A percentile compares a stretch with the other conserved stretches of the same genome.
These are phyloP conservation scores for Boletus barrowsii DNA, from an alignment of 768 basidiomycete genomes.

Conservation along the genomic window DNA sequence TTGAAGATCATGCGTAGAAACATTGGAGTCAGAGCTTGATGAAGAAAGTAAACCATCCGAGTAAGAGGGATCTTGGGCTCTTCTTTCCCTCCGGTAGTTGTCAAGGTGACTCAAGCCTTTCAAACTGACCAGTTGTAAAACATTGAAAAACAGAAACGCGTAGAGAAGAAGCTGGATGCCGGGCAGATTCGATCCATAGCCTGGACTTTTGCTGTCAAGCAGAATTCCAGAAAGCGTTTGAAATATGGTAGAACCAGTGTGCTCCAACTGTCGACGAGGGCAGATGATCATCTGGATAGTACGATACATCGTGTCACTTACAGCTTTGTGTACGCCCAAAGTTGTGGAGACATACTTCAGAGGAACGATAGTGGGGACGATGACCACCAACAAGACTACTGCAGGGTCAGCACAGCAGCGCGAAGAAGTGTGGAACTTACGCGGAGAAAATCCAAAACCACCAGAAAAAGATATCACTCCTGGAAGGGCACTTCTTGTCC, in stretches of 20 bases:
- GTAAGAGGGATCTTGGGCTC: constrained; percentile 13
- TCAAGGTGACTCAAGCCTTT: constrained; percentile 49
- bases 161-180: constrained; percentile 52
- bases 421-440: constrained; percentile 32
- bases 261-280: constrained; percentile 53
- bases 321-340: constrained; percentile 75
- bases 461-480: constrained; percentile 58
- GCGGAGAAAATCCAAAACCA: constrained; percentile 73
- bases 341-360: constrained; percentile 75
- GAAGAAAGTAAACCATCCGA: constrained; percentile 9
- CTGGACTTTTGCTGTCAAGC: constrained; percentile 42
- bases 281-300: neutral
- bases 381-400: constrained; percentile 66
- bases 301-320: constrained; percentile 33
- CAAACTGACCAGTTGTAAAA: constrained; percentile 53
- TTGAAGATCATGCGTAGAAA: neutral
- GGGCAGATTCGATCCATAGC: constrained; percentile 3
- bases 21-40: neutral
- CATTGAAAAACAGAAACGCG: constrained; percentile 53
- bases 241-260: constrained; percentile 68
- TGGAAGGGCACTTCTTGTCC: constrained; percentile 58
- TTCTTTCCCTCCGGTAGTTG: constrained; percentile 34
- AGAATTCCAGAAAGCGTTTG: constrained; percentile 71
- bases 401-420: constrained; percentile 1
- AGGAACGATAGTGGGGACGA: constrained; percentile 71